phyloP scores from a whole-genome alignment of 2,329 filamentous ascomycete species.

The Claviceps lovelessii region DNA sequence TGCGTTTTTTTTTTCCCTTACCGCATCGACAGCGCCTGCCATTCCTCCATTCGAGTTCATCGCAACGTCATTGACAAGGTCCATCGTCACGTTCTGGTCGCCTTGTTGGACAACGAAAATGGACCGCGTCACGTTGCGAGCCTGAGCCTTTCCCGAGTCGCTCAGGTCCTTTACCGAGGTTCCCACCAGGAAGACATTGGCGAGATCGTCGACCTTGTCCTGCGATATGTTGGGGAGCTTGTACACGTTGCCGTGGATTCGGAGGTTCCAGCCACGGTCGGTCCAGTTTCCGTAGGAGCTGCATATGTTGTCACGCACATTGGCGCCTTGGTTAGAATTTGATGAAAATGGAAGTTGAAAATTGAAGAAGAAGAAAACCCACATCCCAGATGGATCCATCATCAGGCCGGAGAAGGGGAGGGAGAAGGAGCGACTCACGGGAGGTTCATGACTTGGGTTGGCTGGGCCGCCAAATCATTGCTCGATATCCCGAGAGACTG shows the following conservation, averaged over 20 bases:
- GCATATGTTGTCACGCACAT: slow-evolving; percentile 13
- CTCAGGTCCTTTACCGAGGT: slow-evolving; percentile 46
- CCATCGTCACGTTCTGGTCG: slow-evolving; percentile 47
- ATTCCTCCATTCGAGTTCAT: slow-evolving; percentile 38
- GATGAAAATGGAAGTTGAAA: too few species aligned
- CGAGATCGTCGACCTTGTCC: slow-evolving; percentile 51
- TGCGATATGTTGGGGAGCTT: slow-evolving; percentile 57
- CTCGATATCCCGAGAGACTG: slow-evolving; percentile 47
- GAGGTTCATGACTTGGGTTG: slow-evolving; percentile 57
- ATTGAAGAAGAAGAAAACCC: neutral
- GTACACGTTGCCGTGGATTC: slow-evolving; percentile 69
- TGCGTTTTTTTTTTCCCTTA: slow-evolving; percentile 5
- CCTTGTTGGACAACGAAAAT: slow-evolving; percentile 66
- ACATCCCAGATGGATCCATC: neutral
- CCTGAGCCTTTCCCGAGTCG: slow-evolving; percentile 45
- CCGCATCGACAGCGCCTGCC: slow-evolving; percentile 36
- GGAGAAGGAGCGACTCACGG: slow-evolving; percentile 27
- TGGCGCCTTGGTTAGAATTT: neutral
- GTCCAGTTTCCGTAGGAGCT: slow-evolving; percentile 61
- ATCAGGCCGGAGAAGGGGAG: neutral
- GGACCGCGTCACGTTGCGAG: slow-evolving; percentile 56
- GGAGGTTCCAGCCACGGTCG: slow-evolving; percentile 59
- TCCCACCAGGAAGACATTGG: slow-evolving; percentile 56
- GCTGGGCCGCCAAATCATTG: slow-evolving; percentile 43
- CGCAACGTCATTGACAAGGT: slow-evolving; percentile 33